Base-by-base conservation (phyloP, 176 grass and related monocot genomes). In the Otatea glauca region DNA sequence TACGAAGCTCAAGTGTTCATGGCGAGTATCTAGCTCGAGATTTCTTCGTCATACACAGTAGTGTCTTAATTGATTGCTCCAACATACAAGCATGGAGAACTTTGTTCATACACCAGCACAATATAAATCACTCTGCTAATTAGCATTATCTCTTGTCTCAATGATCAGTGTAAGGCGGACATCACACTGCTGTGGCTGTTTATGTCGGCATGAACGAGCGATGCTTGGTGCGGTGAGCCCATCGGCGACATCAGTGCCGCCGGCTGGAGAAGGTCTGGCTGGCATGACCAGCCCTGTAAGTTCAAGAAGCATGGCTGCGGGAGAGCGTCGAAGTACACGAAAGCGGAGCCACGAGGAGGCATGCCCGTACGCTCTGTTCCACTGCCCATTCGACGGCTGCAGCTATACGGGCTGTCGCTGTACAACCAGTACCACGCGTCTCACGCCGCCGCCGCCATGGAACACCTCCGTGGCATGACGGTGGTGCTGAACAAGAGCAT, bases 381-480 rank as follows among this genome's bases (percentile, higher is more conserved):
- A 1, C 17, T 80, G 78, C 63, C 78, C 63, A 10, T 53, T 80
- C 29, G 1, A 68, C 4, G 78, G 20, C 47, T 80, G 63, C 78
- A 5, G 10, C 63, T 24, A 45, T 0, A 0, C 3, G 78, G 45
- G 20, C 18, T 1, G 0, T 5, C 3, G 9, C 44, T 79, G 5
- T 9, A 66, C 77, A 0, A 2, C 11, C 77, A 79, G 29, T n/a
- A 50, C 0, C 60, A 61, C 74, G 74, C 35, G 21, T 2, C 1
- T 3, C 9, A 49, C 9, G 43, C 8, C n/a, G n/a, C n/a, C n/a
- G n/a, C n/a, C 62, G 11, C 8, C 34, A 32, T 13, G 11, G 2
- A 0, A 7, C 2, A 3, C 4, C 61, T 66, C 25, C 16, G 10
- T 24, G 42, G 47, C 63, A 23, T 7, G 18, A 24, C 3, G 0